A percentile compares a stretch with the other conserved stretches of the same genome.
These are phyloP conservation scores for Aspergillus homomorphus DNA, from an alignment of 495 filamentous ascomycete species.

Conservation along the genomic window DNA sequence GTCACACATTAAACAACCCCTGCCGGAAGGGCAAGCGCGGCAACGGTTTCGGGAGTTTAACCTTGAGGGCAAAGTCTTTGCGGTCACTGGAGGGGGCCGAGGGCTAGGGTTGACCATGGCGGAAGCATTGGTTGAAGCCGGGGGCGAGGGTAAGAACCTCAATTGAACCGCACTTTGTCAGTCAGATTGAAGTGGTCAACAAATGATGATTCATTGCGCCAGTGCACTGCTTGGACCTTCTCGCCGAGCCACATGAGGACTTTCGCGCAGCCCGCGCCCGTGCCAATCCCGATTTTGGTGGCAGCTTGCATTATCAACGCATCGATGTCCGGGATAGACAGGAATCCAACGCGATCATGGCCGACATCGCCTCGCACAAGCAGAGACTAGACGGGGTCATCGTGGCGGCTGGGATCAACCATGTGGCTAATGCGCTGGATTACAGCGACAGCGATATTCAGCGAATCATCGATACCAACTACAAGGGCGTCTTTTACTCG, in stretches of 20 bases:
- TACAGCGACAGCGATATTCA: conserved; percentile 62
- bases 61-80: conserved; percentile 54
- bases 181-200: no score
- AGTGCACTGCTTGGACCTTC: conserved; percentile 66
- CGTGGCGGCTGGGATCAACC: conserved; percentile 75
- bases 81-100: conserved; percentile 61
- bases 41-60: conserved; percentile 49
- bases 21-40: neutral
- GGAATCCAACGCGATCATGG: conserved; percentile 53
- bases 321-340: conserved; percentile 60
- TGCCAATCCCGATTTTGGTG: conserved; percentile 47
- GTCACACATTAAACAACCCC: neutral
- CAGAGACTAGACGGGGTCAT: conserved; percentile 70
- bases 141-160: conserved; percentile 55
- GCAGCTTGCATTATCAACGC: conserved; percentile 57
- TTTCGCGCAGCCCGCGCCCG: conserved; percentile 50
- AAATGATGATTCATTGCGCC: neutral
- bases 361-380: conserved; percentile 51
- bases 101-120: conserved; percentile 65
- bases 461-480: conserved; percentile 69
- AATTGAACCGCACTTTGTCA: no score
- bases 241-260: conserved; percentile 46
- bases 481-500: conserved; percentile 73
- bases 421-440: conserved; percentile 66
- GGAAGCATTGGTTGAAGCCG: conserved; percentile 66